Base-by-base conservation (phyloP, 1,139 yeast species). In the Scheffersomyces segobiensis region DNA sequence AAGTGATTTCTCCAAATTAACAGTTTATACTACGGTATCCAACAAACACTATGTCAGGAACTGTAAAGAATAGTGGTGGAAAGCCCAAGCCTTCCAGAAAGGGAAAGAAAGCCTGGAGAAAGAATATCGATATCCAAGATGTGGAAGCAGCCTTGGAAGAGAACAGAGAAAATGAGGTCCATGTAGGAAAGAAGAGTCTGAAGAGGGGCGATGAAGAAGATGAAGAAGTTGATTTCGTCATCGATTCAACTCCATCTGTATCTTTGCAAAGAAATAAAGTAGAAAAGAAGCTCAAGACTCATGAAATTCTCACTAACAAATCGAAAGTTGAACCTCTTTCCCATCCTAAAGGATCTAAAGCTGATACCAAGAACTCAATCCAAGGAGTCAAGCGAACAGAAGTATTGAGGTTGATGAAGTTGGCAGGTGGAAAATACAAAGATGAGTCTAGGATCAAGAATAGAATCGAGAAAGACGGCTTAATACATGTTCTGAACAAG, bases 31-130 rank as follows among this genome's bases (percentile, higher is more conserved):
- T 8, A 26, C 39, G 8, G 14, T 8, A 26, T 26, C 39, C 10
- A 26, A 12, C 39, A 26, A 12, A 48, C n/a, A 48, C 17, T 10
- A 48, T 48, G 50, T 5, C 50, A 20, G 50, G 50, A 48, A 19
- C 50, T 20, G 22, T 22, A 12, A 48, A 48, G 22, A 48, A 42
- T 19, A 46, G 17, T 57, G 46, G 53, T 8, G 54, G 63, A 21
- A 61, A 60, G 26, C 62, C 65, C 48, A 97, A 92, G 74, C 73
- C 88, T 7, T 91, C 97, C 6, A 84, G 98, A 68, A 95, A 95
- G 79, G 97, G 97, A 56, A 93, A 91, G 81, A 88, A 84, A 71
- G 90, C 98, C 6, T 95, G 99, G 99, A 88, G 98, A 74, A 95
- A 95, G 75, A 91, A 95, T 72, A 91, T 95, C 60, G 97, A 95